phyloP scores from a whole-genome alignment of 495 filamentous ascomycete genomes.

The Cladorrhinum samala region DNA sequence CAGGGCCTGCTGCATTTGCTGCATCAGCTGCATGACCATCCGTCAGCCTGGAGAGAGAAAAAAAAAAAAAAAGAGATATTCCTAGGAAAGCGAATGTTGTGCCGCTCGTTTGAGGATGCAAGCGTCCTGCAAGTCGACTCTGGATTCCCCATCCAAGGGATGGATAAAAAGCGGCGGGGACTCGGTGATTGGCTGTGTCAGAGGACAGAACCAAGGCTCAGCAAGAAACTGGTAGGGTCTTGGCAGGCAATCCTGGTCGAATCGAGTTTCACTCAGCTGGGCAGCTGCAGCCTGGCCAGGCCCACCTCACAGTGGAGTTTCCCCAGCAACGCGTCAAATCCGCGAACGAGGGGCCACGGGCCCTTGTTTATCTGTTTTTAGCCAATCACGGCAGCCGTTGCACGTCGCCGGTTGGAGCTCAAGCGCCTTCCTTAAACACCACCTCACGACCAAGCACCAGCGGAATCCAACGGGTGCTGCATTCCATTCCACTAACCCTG shows the following conservation, averaged over 20 bases:
- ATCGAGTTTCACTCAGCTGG: neutral
- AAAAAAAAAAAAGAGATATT: neutral
- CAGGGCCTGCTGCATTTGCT: neutral
- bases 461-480: neutral
- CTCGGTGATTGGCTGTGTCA: neutral
- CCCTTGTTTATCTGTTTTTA: slow-evolving; percentile 19
- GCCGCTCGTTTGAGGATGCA: neutral
- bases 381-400: slow-evolving; percentile 20
- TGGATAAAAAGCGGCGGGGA: neutral
- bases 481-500: neutral
- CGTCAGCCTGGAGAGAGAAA: neutral
- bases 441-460: slow-evolving; percentile 10
- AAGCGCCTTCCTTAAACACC: slow-evolving; percentile 22
- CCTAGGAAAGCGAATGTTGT: neutral
- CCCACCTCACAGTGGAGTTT: slow-evolving; percentile 4
- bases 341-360: slow-evolving; percentile 11
- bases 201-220: neutral
- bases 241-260: neutral
- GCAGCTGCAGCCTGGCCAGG: neutral
- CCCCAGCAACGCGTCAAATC: slow-evolving; percentile 14
- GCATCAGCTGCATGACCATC: neutral
- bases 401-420: neutral
- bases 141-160: neutral
- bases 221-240: neutral
- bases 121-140: no score